phyloP scores from a whole-genome alignment of 2,329 filamentous ascomycete genomes.

The Monilinia polystroma region DNA sequence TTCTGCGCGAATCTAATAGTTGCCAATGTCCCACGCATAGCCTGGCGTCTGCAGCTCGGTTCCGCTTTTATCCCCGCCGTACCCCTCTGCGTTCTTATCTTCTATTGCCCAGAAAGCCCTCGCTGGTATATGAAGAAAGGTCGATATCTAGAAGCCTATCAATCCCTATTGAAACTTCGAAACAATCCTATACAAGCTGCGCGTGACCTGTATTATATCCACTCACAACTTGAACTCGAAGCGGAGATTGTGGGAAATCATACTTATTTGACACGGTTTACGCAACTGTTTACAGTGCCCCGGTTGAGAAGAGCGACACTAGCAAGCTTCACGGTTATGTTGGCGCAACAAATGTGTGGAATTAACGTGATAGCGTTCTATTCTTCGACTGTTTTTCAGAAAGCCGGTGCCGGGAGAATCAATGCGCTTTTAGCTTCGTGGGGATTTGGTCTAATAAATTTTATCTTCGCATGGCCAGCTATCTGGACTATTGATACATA shows the following conservation, averaged over 20 bases:
- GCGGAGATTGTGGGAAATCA: conserved; percentile 38
- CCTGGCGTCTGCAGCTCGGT: conserved; percentile 63
- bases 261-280: conserved; percentile 52
- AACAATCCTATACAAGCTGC: conserved; percentile 60
- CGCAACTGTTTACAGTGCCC: conserved; percentile 67
- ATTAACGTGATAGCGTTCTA: conserved; percentile 69
- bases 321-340: conserved; percentile 70
- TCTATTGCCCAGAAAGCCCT: conserved; percentile 62
- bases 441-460: conserved; percentile 46
- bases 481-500: conserved; percentile 63
- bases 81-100: conserved; percentile 56
- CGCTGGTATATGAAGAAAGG: conserved; percentile 66
- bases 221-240: conserved; percentile 51
- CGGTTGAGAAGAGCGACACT: conserved; percentile 69
- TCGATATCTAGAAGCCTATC: conserved; percentile 53
- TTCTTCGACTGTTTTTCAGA: conserved; percentile 61
- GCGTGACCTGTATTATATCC: conserved; percentile 61
- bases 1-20: conserved; percentile 64
- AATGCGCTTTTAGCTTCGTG: conserved; percentile 35
- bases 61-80: conserved; percentile 65
- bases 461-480: conserved; percentile 53
- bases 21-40: conserved; percentile 54
- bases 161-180: conserved; percentile 55
- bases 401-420: conserved; percentile 56
- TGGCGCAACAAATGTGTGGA: conserved; percentile 43